phyloP scores from a whole-genome alignment of 148 eudicot genomes.

The Camellia granthamiana region DNA sequence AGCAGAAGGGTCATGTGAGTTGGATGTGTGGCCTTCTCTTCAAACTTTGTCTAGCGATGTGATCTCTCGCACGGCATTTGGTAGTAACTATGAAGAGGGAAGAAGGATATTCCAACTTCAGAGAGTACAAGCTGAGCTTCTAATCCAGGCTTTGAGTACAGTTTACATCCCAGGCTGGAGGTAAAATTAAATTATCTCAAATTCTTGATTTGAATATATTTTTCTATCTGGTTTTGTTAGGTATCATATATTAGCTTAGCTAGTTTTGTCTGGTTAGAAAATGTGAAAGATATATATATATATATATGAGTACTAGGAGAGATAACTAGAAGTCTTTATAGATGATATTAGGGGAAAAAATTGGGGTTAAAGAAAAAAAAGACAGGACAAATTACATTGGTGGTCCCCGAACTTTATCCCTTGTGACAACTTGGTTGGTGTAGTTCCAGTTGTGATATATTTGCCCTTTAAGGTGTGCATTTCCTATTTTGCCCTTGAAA shows the following conservation, averaged over 20 bases:
- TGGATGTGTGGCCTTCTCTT: constrained; percentile 22
- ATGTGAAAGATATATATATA: no score
- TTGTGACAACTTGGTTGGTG: no score
- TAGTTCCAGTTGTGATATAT: no score
- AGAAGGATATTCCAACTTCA: constrained; percentile 5
- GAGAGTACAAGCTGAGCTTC: constrained; percentile 11
- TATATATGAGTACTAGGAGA: no score
- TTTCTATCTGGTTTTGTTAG: neutral
- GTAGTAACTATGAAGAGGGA: constrained; percentile 18
- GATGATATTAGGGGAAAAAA: no score
- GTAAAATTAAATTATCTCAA: neutral
- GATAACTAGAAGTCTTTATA: no score
- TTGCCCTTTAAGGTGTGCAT: no score
- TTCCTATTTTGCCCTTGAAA: no score
- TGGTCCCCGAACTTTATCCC: no score
- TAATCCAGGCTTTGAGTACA: neutral
- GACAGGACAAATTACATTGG: no score
- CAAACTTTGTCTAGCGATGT: constrained; percentile 20
- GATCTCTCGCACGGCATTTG: constrained; percentile 21
- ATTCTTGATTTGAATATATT: neutral
- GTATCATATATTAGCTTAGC: neutral
- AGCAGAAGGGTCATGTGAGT: constrained; percentile 7
- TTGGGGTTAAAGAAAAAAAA: no score
- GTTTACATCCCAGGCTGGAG: constrained; percentile 19
- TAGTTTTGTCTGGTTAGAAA: no score